Conservation (phyloP, 345 rosid genomes). For the Firmiana major region DNA sequence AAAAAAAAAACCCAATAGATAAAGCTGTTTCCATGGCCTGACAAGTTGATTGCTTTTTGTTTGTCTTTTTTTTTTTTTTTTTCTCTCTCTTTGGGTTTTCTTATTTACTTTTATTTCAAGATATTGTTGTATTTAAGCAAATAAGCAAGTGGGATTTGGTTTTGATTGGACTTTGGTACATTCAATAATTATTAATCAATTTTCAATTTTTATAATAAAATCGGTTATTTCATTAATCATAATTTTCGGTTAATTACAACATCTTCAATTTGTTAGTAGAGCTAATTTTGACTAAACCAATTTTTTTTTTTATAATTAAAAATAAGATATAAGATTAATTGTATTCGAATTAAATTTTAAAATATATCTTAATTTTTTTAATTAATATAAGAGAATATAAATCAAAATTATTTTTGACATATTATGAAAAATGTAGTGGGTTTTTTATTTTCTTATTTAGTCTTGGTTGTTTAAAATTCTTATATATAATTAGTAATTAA, state of each 20-base stretch:
- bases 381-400: no score
- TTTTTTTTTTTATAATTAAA: no score
- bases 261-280: no score
- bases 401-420: no score
- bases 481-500: background rate
- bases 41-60: constrained; percentile 25
- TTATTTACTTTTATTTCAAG: background rate
- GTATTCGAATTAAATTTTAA: no score
- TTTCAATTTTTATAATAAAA: constrained; percentile 14
- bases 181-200: constrained; percentile 1
- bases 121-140: background rate
- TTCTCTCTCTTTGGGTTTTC: background rate
- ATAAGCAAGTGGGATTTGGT: constrained; percentile 18
- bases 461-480: background rate
- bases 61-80: background rate
- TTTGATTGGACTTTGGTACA: constrained; percentile 16
- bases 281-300: no score
- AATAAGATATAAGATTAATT: no score
- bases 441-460: background rate
- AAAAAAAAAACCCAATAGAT: background rate
- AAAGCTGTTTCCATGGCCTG: constrained; percentile 30
- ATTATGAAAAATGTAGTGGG: no score
- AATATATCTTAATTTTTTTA: no score
- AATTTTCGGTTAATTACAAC: no score
- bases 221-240: background rate